Percentiles rank a stretch among this genome's conserved stretches.
Evolutionary conservation across 2,329 filamentous ascomycete species (phyloP).

Genomic region (Zymoseptoria crescenta): DNA sequence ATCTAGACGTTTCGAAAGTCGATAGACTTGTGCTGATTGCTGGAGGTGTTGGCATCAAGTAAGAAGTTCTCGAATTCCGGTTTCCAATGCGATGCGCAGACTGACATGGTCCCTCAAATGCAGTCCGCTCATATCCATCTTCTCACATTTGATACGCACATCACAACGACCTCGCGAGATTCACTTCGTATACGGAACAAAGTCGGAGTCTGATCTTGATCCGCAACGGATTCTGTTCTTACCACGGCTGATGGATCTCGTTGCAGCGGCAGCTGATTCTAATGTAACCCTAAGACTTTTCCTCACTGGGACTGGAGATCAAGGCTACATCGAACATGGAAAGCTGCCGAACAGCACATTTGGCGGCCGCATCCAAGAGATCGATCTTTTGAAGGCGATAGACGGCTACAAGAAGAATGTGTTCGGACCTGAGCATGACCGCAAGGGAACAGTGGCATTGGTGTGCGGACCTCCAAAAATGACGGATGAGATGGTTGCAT

Average conservation of each 20-base stretch:
- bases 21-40: slow-evolving; percentile 65
- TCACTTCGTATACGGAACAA: slow-evolving; percentile 57
- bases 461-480: slow-evolving; percentile 43
- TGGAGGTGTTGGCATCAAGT: slow-evolving; percentile 77
- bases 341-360: slow-evolving; percentile 25
- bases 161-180: slow-evolving; percentile 37
- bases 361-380: slow-evolving; percentile 23
- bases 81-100: background rate
- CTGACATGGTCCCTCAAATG: background rate
- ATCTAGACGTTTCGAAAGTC: slow-evolving; percentile 36
- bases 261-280: slow-evolving; percentile 13
- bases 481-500: slow-evolving; percentile 40
- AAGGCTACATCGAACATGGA: slow-evolving; percentile 23
- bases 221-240: slow-evolving; percentile 40
- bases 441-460: slow-evolving; percentile 36
- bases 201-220: slow-evolving; percentile 29
- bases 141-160: slow-evolving; percentile 46
- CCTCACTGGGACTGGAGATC: slow-evolving; percentile 23
- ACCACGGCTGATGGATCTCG: slow-evolving; percentile 34
- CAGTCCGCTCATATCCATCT: slow-evolving; percentile 66
- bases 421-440: slow-evolving; percentile 27
- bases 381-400: slow-evolving; percentile 34
- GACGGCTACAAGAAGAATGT: slow-evolving; percentile 19
- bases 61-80: slow-evolving; percentile 7
- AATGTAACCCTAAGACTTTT: slow-evolving; percentile 26